Base-by-base conservation (phyloP, 2,329 filamentous ascomycete genomes). In the Aaosphaeria arxii region DNA sequence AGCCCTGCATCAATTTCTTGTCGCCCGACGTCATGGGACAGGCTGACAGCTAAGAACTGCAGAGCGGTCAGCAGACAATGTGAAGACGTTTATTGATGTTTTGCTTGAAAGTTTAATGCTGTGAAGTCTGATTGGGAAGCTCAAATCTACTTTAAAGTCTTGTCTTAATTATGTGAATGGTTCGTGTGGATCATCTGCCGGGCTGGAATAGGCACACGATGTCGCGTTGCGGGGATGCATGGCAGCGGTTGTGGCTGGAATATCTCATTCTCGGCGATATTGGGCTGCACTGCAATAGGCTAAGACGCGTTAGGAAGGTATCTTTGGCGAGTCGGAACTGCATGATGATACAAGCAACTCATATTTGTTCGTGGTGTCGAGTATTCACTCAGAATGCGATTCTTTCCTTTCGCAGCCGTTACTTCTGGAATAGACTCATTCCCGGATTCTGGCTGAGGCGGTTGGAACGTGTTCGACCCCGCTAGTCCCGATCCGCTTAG, bases 201-300 rank as follows among this genome's bases (percentile, higher is more conserved):
- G 56, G 50, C 45, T 11, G n/a, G 44, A n/a, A 50, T 32, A 59
- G 51, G 56, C 51, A 55, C 49, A 46, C 40, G 50, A 46, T 51
- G 51, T 43, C 30, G 50, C 11, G 30, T 46, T 57, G 55, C 53
- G 57, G 57, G 53, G 55, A 46, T 30, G 33, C 33, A 36, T 24
- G 46, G 50, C 47, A 46, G 43, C 52, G 50, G 49, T 48, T 52
- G 54, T 52, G 54, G 51, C 51, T 54, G 45, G 42, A 44, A 49
- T 17, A 42, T 17, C 29, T 17, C 11, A 17, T 9, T 24, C 43
- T 55, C 43, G 52, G 49, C 52, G 50, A 47, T 44, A 45, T 51
- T 35, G 24, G 35, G 44, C 42, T 43, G 45, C 47, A 44, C 42
- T 9, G 17, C 9, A 42, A 32, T 7, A 11, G 31, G 30, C 47